phyloP scores from a whole-genome alignment of 306 rosid species.

The Castanopsis chinensis region DNA sequence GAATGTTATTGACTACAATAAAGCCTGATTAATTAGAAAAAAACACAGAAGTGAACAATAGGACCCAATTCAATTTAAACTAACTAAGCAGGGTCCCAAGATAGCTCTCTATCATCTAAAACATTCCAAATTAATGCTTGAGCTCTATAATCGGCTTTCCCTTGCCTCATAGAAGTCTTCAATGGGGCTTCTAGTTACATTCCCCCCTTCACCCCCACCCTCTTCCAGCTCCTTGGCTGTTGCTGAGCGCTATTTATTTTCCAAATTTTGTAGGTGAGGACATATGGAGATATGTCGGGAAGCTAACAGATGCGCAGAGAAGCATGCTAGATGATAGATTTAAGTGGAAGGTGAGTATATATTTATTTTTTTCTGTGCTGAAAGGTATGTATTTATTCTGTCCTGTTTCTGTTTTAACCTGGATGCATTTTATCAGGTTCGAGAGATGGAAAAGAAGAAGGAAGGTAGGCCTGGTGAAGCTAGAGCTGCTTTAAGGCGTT shows the following conservation, averaged over 20 bases:
- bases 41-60: too few species aligned
- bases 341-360: conserved; percentile 84
- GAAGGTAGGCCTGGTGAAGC: conserved; percentile 99
- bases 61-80: too few species aligned
- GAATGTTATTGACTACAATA: too few species aligned
- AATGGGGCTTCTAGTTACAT: too few species aligned
- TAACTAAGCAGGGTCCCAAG: too few species aligned
- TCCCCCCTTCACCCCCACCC: not conserved
- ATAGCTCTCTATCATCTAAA: too few species aligned
- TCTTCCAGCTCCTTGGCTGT: not conserved
- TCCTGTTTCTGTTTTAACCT: conserved; percentile 7
- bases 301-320: conserved; percentile 94
- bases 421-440: conserved; percentile 47
- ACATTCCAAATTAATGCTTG: too few species aligned
- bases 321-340: conserved; percentile 98
- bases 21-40: too few species aligned
- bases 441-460: conserved; percentile 95
- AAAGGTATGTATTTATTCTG: conserved; percentile 8
- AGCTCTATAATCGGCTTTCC: too few species aligned
- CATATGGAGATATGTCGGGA: conserved; percentile 96
- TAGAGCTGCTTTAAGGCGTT: conserved; percentile 85
- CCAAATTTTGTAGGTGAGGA: conserved; percentile 67
- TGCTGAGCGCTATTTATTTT: conserved; percentile 11
- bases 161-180: too few species aligned
- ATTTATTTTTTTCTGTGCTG: not conserved